Evolutionary conservation across 305 asterid genomes (phyloP), one percentile per base, ranked within the genome.

Genomic region (Fraxinus baroniana): DNA sequence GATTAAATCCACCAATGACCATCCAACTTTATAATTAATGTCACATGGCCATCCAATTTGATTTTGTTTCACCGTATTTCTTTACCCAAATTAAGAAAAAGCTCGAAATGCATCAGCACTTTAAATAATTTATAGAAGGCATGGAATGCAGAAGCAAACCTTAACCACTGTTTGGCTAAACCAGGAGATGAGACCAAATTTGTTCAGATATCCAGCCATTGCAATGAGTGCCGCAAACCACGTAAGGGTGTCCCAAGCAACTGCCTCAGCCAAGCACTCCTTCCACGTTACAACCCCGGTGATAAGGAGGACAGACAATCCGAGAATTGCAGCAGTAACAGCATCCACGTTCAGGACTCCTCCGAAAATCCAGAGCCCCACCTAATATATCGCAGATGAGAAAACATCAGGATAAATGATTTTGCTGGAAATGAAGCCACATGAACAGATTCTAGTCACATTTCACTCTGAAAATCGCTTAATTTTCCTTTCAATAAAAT

Each of bases 141-240:
- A 71, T 41, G 17, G 62, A 62, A 84, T 74, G 32, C 26, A 37
- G 71, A 73, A 12, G 55, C 35, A 68, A 78, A 55, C 98, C 99
- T 94, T 90, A 78, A 94, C 99, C 30, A 96, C 95, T 24, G 98
- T 90, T 85, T 94, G 97, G 88, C 99, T 94, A 91, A 96, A 96
- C 99, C 99, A 96, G 82, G 98, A 57, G 83, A 96, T 96, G 82
- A 94, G 98, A 64, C 99, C 99, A 71, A 94, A 93, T 91, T 96
- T 94, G 91, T 94, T 96, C 9, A 96, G 93, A 85, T 96, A 93
- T 4, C 98, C 98, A 76, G 99, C 99, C 99, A 96, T 96, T 62
- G 99, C 99, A 89, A 96, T 94, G 55, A 96, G 98, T 4, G 99
- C 99, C 73, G 98, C 99, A 84, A 96, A 94, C 99, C 99, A 96